Conservation (phyloP, 148 eudicot species). For the Pharnaceum exiguum region DNA sequence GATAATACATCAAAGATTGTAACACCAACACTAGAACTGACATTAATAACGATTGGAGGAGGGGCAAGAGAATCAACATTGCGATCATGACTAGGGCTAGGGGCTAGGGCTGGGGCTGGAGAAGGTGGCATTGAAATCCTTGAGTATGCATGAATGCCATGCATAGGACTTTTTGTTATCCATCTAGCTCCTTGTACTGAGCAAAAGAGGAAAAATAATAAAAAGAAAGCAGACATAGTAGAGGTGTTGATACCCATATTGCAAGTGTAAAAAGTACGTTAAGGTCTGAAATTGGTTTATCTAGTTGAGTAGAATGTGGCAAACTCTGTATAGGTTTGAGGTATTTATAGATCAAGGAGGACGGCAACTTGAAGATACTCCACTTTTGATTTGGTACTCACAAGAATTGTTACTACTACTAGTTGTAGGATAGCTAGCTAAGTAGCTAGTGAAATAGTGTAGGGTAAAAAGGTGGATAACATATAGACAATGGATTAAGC, state of each 20-base stretch:
- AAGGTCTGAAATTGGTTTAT: not conserved
- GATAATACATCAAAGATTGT: constrained; percentile 41
- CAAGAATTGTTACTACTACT: constrained; percentile 1
- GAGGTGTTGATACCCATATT: constrained; percentile 8
- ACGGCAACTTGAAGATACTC: not conserved
- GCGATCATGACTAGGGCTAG: not conserved
- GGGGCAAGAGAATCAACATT: constrained; percentile 1
- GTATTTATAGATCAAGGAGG: constrained; percentile 9
- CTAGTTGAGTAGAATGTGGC: not conserved
- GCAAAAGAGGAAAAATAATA: constrained; percentile 16
- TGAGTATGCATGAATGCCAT: constrained; percentile 18
- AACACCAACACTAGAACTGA: not conserved
- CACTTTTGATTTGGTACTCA: not conserved
- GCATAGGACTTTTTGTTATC: constrained; percentile 5
- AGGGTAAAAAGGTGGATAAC: constrained; percentile 17
- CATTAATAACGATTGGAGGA: not conserved
- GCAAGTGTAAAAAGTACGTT: not conserved
- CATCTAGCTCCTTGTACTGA: constrained; percentile 34
- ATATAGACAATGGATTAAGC: constrained; percentile 7
- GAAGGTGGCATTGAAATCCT: constrained; percentile 47
- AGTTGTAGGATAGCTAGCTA: too few relatives aligned
- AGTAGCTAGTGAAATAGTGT: constrained; percentile 20
- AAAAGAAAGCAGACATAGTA: constrained; percentile 2
- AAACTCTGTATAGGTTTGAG: not conserved
- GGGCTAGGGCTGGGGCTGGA: constrained; percentile 35